Evolutionary conservation across 345 rosid species (phyloP).

Genomic region (Ceriops zippeliana): DNA sequence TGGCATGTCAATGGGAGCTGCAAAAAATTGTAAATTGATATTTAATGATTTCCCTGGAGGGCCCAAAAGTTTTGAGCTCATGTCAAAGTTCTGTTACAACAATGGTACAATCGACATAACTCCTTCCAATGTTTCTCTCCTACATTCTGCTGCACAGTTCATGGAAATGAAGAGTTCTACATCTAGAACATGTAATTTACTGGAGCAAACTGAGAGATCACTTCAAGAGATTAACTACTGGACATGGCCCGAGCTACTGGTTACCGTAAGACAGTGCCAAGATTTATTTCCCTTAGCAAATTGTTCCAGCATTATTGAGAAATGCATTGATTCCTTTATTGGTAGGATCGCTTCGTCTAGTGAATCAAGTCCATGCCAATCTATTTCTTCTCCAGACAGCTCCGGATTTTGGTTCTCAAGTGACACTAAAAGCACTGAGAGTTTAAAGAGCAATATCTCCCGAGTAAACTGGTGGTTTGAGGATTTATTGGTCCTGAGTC

Average conservation of each 20-base stretch:
- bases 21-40: slow-evolving; percentile 56
- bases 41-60: slow-evolving; percentile 92
- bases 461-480: slow-evolving; percentile 81
- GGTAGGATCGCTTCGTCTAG: slow-evolving; percentile 46
- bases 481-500: slow-evolving; percentile 51
- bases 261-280: slow-evolving; percentile 64
- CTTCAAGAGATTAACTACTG: slow-evolving; percentile 61
- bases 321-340: slow-evolving; percentile 56
- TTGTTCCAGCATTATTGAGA: slow-evolving; percentile 37
- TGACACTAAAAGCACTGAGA: slow-evolving; percentile 82
- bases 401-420: slow-evolving; percentile 67
- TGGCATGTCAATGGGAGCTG: slow-evolving; percentile 45
- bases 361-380: slow-evolving; percentile 72
- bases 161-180: slow-evolving; percentile 59
- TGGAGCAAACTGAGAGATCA: slow-evolving; percentile 59
- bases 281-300: slow-evolving; percentile 31
- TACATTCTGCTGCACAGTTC: slow-evolving; percentile 68
- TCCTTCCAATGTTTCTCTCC: slow-evolving; percentile 51
- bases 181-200: slow-evolving; percentile 36
- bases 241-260: slow-evolving; percentile 81
- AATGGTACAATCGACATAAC: slow-evolving; percentile 47
- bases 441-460: slow-evolving; percentile 58
- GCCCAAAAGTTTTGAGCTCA: slow-evolving; percentile 62
- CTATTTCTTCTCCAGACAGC: slow-evolving; percentile 77
- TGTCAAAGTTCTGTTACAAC: slow-evolving; percentile 78